Evolutionary conservation across 1,139 yeast genomes (phyloP), one percentile per base, ranked within the genome.

Genomic region (Arxiozyma heterogenica): DNA sequence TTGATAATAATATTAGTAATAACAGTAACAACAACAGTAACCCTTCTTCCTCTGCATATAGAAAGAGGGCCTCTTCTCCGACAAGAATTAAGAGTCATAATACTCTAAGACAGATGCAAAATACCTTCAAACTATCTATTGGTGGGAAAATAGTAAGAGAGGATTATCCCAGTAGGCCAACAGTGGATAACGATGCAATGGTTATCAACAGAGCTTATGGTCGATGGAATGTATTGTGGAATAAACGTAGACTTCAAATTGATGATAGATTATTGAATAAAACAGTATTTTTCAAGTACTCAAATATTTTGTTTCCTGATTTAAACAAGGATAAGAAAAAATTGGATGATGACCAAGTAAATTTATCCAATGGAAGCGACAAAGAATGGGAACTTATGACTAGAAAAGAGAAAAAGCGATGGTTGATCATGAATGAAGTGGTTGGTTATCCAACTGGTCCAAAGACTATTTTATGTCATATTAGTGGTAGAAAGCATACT

Each of bases 401-500:
- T 3, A 62, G 60, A 42, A 62, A 62, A 45, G 63, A 63, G 48
- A 57, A 65, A 43, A 54, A 66, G 39, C 61, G 55, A 38, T 59
- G 59, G 44, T 59, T 57, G 43, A 58, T 68, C 2, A 52, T 66
- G 38, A 57, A 57, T 22, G 58, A 63, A 41, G 62, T 56, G 30
- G 58, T 63, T 6, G 68, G 67, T n/a, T 59, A 56, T 30, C 63
- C 65, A 21, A 64, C 59, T 59, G 59, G 63, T 76, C 86, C 22
- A 44, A 71, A 90, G 62, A 77, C 77, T 1, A 74, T 85, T 8
- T 65, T 85, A 63, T 83, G 84, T 27, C 84, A 84, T 64, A 73
- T 85, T 15, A 77, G 82, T 57, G 93, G 88, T 1, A 73, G 91
- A 57, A 75, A 74, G 50, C 90, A 84, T 68, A 83, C 93, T 0